Base-by-base conservation (phyloP, 2,329 filamentous ascomycete species). In the Microsporum ferrugineum region DNA sequence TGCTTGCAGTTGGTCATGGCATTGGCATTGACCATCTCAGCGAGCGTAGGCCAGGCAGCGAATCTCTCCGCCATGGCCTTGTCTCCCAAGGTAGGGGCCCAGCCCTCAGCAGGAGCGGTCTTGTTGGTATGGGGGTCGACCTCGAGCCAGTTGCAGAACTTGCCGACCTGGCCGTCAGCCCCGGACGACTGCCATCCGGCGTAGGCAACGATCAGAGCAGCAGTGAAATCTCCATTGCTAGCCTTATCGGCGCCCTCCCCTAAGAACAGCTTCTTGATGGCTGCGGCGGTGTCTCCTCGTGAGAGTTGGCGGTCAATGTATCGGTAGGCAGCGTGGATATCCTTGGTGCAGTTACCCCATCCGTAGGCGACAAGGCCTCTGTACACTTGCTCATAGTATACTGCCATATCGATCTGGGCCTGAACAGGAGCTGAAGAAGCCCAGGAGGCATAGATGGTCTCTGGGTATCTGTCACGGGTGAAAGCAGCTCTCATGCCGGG, bases 311-410 rank as follows among this genome's bases (percentile, higher is more conserved):
- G 66, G 64, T 83, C 80, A 51, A 82, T 78, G 64, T 79, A 79
- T 31, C 69, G 63, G 41, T 80, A 70, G 2, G 78, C 78, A 3
- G 78, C 77, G 14, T 78, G 73, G 57, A 81, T 72, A 62, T 82
- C 79, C 10, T 71, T 71, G 10, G 77, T 75, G 68, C 80, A 83
- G 66, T 80, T 81, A 2, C 70, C 71, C 39, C 76, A 73, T 62
- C 80, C 81, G 61, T 80, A 80, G 4, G 72, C 73, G 3, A 75
- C 72, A 70, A 82, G 72, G 2, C 77, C 78, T 8, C 72, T 73
- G 64, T 77, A 77, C 1, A 82, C 68, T 41, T 79, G 76, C 27
- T 81, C 78, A 59, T 73, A 81, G 66, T 81, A 82, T 27, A 74
- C 68, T n/a, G 74, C 75, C 75, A 80, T 79, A 61, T 81, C 73